Percentiles rank a stretch among this genome's conserved stretches.
These are phyloP conservation scores for Coelastrella sp. DNA, from an alignment of 139 green algal genomes.

Conservation along the genomic window DNA sequence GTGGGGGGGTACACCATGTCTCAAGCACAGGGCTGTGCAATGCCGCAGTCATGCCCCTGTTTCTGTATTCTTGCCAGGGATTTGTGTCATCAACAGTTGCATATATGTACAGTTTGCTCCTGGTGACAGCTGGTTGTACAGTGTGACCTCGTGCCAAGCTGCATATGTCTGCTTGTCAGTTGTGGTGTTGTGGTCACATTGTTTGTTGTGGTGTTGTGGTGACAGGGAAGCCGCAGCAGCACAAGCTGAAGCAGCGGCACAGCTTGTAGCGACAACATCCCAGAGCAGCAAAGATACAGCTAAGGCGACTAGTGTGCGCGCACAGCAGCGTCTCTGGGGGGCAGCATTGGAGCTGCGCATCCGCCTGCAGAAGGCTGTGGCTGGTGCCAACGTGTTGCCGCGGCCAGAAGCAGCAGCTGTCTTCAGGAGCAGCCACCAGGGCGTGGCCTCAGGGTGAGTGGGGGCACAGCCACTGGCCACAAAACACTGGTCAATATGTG, in stretches of 20 bases:
- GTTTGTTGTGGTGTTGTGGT: constrained; percentile 43
- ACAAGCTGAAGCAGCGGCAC: not conserved
- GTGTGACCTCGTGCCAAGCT: too few relatives aligned
- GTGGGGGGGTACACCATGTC: too few relatives aligned
- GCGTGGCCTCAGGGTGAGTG: constrained; percentile 2
- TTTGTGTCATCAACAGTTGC: too few relatives aligned
- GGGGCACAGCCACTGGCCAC: too few relatives aligned
- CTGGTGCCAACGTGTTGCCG: constrained; percentile 64
- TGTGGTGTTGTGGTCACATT: constrained; percentile 61
- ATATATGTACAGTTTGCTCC: too few relatives aligned
- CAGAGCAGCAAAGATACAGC: constrained; percentile 12
- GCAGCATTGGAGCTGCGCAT: constrained; percentile 79
- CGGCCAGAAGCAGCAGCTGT: constrained; percentile 30
- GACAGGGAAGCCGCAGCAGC: constrained; percentile 9
- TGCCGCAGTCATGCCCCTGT: too few relatives aligned
- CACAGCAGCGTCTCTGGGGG: constrained; percentile 73
- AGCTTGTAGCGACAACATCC: constrained; percentile 10
- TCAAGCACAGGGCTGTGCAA: too few relatives aligned
- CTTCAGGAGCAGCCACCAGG: not conserved
- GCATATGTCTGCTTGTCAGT: too few relatives aligned
- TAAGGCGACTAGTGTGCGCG: constrained; percentile 40
- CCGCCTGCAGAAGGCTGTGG: constrained; percentile 72
- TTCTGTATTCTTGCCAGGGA: too few relatives aligned
- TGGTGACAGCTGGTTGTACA: too few relatives aligned
- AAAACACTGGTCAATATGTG: too few relatives aligned